A percentile compares a stretch with the other conserved stretches of the same genome.
Conservation (phyloP, 139 green algal species). For the Picochlorum sp. region DNA sequence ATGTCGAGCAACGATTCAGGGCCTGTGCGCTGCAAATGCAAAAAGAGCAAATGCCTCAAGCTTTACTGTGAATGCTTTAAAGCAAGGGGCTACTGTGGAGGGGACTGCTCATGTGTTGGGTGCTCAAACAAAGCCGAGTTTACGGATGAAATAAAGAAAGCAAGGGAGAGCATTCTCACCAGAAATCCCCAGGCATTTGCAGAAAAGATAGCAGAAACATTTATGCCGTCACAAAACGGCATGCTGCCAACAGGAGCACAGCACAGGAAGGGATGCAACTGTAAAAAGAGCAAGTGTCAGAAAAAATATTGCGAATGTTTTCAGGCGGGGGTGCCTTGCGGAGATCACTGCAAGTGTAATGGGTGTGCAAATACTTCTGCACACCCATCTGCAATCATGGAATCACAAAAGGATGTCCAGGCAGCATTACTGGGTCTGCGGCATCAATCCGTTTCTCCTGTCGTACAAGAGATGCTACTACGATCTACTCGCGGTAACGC, state of each 20-base stretch:
- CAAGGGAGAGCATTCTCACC: conserved; percentile 36
- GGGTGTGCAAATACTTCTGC: conserved; percentile 51
- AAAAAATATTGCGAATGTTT: conserved; percentile 99
- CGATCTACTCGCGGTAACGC: not conserved
- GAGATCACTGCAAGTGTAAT: conserved; percentile 77
- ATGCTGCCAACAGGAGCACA: conserved; percentile 30
- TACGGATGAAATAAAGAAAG: conserved; percentile 26
- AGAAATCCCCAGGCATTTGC: conserved; percentile 56
- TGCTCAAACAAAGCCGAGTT: conserved; percentile 59
- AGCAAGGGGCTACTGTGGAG: conserved; percentile 48
- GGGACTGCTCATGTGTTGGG: conserved; percentile 52
- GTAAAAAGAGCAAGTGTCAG: conserved; percentile 72
- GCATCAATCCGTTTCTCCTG: not conserved
- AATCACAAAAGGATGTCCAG: not conserved
- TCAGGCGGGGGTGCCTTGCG: conserved; percentile 73
- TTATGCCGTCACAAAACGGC: not conserved
- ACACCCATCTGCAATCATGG: not conserved
- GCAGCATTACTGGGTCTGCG: not conserved
- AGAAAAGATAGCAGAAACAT: conserved; percentile 26
- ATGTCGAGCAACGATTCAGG: not conserved
- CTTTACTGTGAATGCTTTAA: conserved; percentile 88
- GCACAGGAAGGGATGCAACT: conserved; percentile 42
- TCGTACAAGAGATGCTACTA: not conserved
- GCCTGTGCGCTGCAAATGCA: conserved; percentile 72
- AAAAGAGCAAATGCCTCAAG: conserved; percentile 82